Conservation (phyloP, 1,284 basidiomycete species). For the Leucoagaricus sp. region DNA sequence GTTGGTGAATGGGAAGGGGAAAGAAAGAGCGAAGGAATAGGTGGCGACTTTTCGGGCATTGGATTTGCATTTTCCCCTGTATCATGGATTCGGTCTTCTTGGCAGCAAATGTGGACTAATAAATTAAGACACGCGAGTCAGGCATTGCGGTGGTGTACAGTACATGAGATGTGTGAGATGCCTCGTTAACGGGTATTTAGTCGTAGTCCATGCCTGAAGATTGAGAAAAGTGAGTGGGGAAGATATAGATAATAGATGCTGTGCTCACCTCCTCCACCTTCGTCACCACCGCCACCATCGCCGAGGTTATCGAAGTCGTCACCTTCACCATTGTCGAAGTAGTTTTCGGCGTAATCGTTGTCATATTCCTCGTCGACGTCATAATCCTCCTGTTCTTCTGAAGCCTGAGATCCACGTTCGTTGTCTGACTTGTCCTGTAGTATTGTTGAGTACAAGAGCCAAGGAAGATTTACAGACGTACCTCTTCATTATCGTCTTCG, state of each 20-base stretch:
- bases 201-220: slow-evolving; percentile 20
- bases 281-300: slow-evolving; percentile 67
- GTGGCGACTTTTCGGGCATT: not conserved
- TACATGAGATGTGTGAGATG: not conserved
- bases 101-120: not conserved
- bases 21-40: slow-evolving; percentile 13
- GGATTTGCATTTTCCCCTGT: slow-evolving; percentile 1
- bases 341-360: slow-evolving; percentile 83
- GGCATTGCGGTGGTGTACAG: not conserved
- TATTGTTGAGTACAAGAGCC: slow-evolving; percentile 3
- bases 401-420: slow-evolving; percentile 63
- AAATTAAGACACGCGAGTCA: not conserved
- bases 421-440: slow-evolving; percentile 64
- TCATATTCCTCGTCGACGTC: slow-evolving; percentile 85
- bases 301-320: slow-evolving; percentile 77
- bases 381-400: slow-evolving; percentile 69
- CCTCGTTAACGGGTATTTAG: not conserved
- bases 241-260: not conserved
- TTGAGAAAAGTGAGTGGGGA: not conserved
- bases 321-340: slow-evolving; percentile 83
- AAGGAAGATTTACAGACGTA: slow-evolving; percentile 25
- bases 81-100: slow-evolving; percentile 4
- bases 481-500: slow-evolving; percentile 65
- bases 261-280: slow-evolving; percentile 41
- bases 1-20: slow-evolving; percentile 15